Evolutionary conservation across 2,329 filamentous ascomycete species (phyloP).

Genomic region (Aureobasidium lini): DNA sequence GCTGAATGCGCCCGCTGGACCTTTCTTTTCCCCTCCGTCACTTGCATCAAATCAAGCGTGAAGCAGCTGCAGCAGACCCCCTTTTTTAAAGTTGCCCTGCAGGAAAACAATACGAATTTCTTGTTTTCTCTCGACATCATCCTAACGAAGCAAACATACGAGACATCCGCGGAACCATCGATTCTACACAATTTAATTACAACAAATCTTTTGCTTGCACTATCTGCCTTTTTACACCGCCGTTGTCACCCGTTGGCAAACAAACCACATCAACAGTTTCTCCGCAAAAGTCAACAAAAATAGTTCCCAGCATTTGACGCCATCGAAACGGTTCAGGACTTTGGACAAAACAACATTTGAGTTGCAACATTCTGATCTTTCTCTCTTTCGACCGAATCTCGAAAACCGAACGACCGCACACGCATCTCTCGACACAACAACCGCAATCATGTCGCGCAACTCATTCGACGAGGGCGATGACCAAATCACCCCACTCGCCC

Average conservation of each 20-base stretch:
- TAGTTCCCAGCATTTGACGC: background rate
- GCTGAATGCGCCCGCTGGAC: background rate
- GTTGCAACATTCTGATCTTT: background rate
- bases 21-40: background rate
- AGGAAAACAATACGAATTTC: background rate
- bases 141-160: background rate
- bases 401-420: background rate
- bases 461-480: slow-evolving; percentile 12
- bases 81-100: background rate
- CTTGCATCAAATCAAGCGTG: background rate
- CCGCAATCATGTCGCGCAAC: slow-evolving; percentile 6
- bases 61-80: background rate
- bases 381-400: background rate
- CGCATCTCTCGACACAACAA: background rate
- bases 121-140: background rate
- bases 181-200: background rate
- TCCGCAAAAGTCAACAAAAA: slow-evolving; percentile 6
- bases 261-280: background rate
- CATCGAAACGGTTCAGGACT: too few relatives aligned
- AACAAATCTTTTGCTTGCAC: background rate
- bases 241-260: background rate
- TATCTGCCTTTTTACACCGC: background rate
- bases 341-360: background rate
- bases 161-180: background rate
- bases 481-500: slow-evolving; percentile 5